Conservation (phyloP, 495 filamentous ascomycete species). For the Lasiosphaeris hirsuta region DNA sequence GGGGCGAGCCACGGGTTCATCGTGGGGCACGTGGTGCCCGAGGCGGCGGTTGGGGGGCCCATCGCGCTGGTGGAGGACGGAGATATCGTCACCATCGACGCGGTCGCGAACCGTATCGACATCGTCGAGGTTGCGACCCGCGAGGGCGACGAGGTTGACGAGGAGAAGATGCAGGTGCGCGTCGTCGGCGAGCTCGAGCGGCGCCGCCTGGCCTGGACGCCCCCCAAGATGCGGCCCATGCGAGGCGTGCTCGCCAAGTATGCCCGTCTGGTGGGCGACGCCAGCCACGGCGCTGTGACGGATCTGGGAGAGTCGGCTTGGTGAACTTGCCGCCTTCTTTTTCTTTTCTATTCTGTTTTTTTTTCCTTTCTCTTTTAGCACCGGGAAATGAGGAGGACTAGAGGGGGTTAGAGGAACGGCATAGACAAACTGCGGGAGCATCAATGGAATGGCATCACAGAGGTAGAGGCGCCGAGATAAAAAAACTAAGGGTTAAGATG, state of each 20-base stretch:
- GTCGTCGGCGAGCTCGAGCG: slow-evolving; percentile 64
- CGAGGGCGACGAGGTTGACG: slow-evolving; percentile 13
- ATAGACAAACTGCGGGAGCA: not conserved
- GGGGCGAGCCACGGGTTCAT: slow-evolving; percentile 95
- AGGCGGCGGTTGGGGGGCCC: slow-evolving; percentile 78
- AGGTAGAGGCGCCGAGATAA: too few species aligned
- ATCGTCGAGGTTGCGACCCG: slow-evolving; percentile 44
- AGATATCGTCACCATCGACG: slow-evolving; percentile 84
- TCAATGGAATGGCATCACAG: too few species aligned
- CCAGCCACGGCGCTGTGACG: slow-evolving; percentile 54
- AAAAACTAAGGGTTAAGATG: too few species aligned
- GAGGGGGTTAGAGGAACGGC: too few species aligned
- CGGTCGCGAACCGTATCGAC: slow-evolving; percentile 72
- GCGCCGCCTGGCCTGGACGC: slow-evolving; percentile 67
- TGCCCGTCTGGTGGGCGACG: slow-evolving; percentile 57
- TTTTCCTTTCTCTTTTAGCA: not conserved
- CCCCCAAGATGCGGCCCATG: slow-evolving; percentile 69
- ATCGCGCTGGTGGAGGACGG: slow-evolving; percentile 78
- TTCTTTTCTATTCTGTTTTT: not conserved
- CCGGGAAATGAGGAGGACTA: not conserved
- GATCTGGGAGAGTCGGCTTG: slow-evolving; percentile 34
- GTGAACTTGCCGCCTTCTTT: slow-evolving; percentile 8
- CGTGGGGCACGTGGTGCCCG: slow-evolving; percentile 89
- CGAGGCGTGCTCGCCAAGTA: slow-evolving; percentile 92
- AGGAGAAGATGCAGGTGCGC: too few species aligned